Conservation (phyloP, 441 rosid genomes). For the Erodium moschatum region DNA sequence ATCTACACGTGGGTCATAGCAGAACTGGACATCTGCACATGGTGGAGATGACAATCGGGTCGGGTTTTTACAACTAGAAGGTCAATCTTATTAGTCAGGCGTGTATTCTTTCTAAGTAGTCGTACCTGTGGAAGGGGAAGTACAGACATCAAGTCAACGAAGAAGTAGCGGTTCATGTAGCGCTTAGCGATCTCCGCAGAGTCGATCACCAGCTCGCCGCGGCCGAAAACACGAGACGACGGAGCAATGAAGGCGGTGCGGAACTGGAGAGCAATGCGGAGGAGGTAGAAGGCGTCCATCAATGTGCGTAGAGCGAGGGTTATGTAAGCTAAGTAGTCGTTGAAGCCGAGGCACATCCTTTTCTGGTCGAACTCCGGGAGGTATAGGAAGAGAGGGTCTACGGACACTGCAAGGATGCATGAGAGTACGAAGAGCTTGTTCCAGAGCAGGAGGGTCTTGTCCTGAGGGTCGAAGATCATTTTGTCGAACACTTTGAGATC, state of each 20-base stretch:
- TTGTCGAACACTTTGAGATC: slow-evolving; percentile 70
- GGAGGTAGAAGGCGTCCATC: slow-evolving; percentile 56
- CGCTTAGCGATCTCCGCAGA: slow-evolving; percentile 67
- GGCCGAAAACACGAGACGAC: slow-evolving; percentile 83
- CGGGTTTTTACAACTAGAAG: too few species aligned
- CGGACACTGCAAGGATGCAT: slow-evolving; percentile 68
- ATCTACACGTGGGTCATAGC: too few species aligned
- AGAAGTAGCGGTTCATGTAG: slow-evolving; percentile 61
- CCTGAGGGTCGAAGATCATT: slow-evolving; percentile 78
- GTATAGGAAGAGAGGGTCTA: slow-evolving; percentile 83
- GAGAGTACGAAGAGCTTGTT: slow-evolving; percentile 68
- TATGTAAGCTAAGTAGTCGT: slow-evolving; percentile 48
- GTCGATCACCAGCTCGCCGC: slow-evolving; percentile 96
- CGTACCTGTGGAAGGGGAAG: slow-evolving; percentile 86
- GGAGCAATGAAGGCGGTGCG: slow-evolving; percentile 93
- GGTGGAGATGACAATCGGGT: too few species aligned
- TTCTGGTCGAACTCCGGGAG: slow-evolving; percentile 59
- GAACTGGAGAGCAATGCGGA: slow-evolving; percentile 75
- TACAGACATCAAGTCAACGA: slow-evolving; percentile 69
- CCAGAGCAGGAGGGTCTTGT: slow-evolving; percentile 71
- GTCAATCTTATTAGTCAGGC: too few species aligned
- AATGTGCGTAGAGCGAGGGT: slow-evolving; percentile 53
- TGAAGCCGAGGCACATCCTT: slow-evolving; percentile 58
- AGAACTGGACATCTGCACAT: too few species aligned
- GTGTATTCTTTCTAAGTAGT: too few species aligned